Evolutionary conservation across 2,329 filamentous ascomycete genomes (phyloP), one percentile per base, ranked within the genome.

Genomic region (Sporothrix dimorphospora): DNA sequence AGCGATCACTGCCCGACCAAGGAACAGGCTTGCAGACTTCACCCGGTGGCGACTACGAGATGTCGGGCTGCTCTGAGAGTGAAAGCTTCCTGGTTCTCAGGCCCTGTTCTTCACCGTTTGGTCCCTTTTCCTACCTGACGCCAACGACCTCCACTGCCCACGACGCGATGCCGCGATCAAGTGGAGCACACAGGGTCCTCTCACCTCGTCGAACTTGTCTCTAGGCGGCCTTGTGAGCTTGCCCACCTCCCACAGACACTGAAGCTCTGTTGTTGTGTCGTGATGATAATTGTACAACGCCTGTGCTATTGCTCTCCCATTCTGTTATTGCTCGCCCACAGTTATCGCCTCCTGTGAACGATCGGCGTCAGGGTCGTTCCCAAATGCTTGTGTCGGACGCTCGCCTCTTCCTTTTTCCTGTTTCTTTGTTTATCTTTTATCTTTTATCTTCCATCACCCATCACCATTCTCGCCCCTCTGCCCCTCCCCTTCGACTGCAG

Each of bases 401-500:
- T 63, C 38, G 57, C 57, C 57, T 63, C 57, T 34, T 34, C 12
- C 30, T 42, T 9, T 42, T 30, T 45, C n/a, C 66, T 42, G 42
- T 21, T 53, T 38, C 42, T 34, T 19, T 16, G 30, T 2, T 51
- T 42, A n/a, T n/a, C n/a, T n/a, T n/a, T n/a, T n/a, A n/a, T n/a
- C 24, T n/a, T 55, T 53, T 69, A 42, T 27, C 34, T 55, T 42
- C 7, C 19, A 51, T 30, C n/a, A 24, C 38, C 19, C 45, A 21
- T 53, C 47, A 16, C 47, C 66, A 21, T 69, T 27, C 59, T 27
- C 38, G 14, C 40, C 34, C 53, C 34, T 24, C 19, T 59, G 67
- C 53, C 55, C 55, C 40, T 55, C 53, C 53, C 21, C 57, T 14
- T 24, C 30, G 69, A 65, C 57, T 59, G 69, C 57, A 71, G 47